These are phyloP conservation scores for Citrus trifoliata DNA, from an alignment of 345 rosid species.

Conservation along the genomic window DNA sequence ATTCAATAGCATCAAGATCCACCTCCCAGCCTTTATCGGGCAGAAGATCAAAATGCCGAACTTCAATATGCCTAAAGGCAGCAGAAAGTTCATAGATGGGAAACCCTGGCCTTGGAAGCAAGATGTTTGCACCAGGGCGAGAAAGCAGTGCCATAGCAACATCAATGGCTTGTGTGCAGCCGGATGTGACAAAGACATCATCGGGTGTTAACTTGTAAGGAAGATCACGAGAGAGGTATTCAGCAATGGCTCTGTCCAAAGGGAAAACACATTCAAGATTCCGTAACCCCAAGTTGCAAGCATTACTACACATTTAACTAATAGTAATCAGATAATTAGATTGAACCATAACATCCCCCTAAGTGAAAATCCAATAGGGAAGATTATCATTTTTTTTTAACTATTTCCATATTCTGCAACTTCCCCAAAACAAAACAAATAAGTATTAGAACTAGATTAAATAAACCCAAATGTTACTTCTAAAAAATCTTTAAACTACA, in stretches of 20 bases:
- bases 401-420: background rate
- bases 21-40: conserved; percentile 88
- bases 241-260: conserved; percentile 67
- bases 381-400: background rate
- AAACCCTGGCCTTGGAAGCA: conserved; percentile 89
- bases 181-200: conserved; percentile 85
- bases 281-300: background rate
- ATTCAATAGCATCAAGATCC: conserved; percentile 65
- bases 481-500: background rate
- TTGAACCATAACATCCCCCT: background rate
- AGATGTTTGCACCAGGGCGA: conserved; percentile 70
- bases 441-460: background rate
- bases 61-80: conserved; percentile 63
- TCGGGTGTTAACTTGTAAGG: conserved; percentile 74
- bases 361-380: background rate
- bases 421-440: too few species aligned
- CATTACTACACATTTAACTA: background rate
- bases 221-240: conserved; percentile 73
- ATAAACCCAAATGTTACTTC: background rate
- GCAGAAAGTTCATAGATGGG: conserved; percentile 88
- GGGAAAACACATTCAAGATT: background rate
- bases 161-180: conserved; percentile 96
- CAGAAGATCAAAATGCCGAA: conserved; percentile 77
- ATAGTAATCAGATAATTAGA: background rate
- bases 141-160: conserved; percentile 81